Evolutionary conservation across 2,329 filamentous ascomycete species (phyloP), one percentile per base, ranked within the genome.

Genomic region (Arthroderma sp.): DNA sequence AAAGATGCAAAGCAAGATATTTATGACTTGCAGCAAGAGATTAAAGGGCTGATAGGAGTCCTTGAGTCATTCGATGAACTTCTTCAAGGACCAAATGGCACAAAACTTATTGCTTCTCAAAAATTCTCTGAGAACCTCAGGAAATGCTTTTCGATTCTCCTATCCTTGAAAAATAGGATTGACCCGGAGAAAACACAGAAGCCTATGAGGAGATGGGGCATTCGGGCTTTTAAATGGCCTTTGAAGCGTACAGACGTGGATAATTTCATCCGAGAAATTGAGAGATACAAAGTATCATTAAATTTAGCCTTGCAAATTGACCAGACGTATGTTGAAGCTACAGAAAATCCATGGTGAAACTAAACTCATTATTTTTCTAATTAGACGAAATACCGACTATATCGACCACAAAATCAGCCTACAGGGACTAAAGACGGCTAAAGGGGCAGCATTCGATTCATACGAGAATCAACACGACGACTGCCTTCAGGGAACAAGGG

Each of bases 151-250:
- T 43, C 43, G 5, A 42, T n/a, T 6, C 49, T 53, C 29, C 22
- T 6, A 32, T 28, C 3, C 6, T 40, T 53, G 22, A 41, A 48
- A 36, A 40, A 36, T 29, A 54, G 43, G 33, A 36, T 57, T 36
- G 48, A 53, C 40, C 43, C 28, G 9, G 29, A 10, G 32, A 42
- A 6, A 42, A 30, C 42, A 36, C 38, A 43, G 29, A 51, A 39
- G 11, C 38, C 34, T 36, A 55, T 55, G 52, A 55, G 47, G 0
- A 55, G 45, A 46, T 29, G 53, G 32, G 54, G 51, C 36, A 22
- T 56, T 15, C 53, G 57, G 44, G 51, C 55, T 29, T 48, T 59
- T 10, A 59, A 56, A 36, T 62, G 58, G 57, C 57, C 58, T 4
- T 48, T 62, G 31, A 50, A 56, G 36, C 52, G 51, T 30, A 33